Base-by-base conservation (phyloP, 371 early-diverging fungal species). In the Neoconidiobolus thromboides region DNA sequence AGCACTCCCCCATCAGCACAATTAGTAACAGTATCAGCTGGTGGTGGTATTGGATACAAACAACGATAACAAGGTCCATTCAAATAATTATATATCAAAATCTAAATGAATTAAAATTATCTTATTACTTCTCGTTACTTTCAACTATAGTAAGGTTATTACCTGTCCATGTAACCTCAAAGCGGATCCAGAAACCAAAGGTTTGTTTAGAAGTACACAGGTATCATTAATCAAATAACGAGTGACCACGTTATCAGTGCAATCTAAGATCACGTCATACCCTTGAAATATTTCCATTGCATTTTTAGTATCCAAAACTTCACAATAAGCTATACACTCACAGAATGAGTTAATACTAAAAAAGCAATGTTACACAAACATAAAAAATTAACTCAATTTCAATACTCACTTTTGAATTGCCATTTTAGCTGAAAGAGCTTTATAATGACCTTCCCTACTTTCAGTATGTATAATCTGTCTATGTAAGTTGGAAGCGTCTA, bases 1-100 rank as follows among this genome's bases (percentile, higher is more conserved):
- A 98, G 70, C 4, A 99, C 97, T n/a, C 99, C 99, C n/a, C 86
- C 88, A 65, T 94, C 94, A 9, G 84, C 78, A 71, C 99, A 99
- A 67, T 81, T 90, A 12, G 83, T 80, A 39, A 93, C 87, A 9
- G 89, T 77, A 51, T 85, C 89, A 0, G 89, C 73, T 3, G 93
- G 89, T 4, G 95, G 91, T 12, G 90, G 93, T 12, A 66, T 78
- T 2, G 98, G 97, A 71, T 91, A 96, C 54, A 99, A 67, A 69
- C 99, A 99, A 50, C 99, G 81, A 69, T 96, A 99, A 74, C 99
- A 99, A 7, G 97, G 93, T 1, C 93, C 90, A 51, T 76, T 78
- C 15, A 80, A 69, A 66, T 89, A 78, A 65, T 91, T 85, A 69
- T 91, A 91, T 7, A 90, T 76, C 0, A 89, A 88, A 51, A 96